Evolutionary conservation across 257 asterid species (phyloP).

Genomic region (Forsythia viridissima): DNA sequence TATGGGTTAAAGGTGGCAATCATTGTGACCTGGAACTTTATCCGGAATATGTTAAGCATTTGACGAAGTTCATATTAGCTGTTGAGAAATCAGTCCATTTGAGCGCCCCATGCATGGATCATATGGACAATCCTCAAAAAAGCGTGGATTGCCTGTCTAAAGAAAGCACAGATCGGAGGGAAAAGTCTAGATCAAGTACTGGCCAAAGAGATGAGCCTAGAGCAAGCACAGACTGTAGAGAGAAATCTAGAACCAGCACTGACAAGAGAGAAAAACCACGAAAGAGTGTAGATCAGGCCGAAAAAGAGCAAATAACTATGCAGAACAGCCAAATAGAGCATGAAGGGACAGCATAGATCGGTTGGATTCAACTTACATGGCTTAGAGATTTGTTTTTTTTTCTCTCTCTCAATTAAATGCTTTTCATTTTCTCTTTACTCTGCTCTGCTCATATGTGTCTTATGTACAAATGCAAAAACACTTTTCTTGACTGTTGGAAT

Average conservation of each 20-base stretch:
- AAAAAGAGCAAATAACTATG: conserved; percentile 47
- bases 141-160: conserved; percentile 57
- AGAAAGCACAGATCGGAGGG: conserved; percentile 71
- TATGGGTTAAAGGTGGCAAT: conserved; percentile 89
- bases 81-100: conserved; percentile 63
- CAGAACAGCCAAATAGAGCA: conserved; percentile 76
- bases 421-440: conserved; percentile 8
- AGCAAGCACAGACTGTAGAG: conserved; percentile 58
- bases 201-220: conserved; percentile 69
- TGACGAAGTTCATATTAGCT: conserved; percentile 80
- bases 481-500: not conserved
- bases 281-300: conserved; percentile 51
- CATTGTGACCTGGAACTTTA: conserved; percentile 95
- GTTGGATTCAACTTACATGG: conserved; percentile 58
- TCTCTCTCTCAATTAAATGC: not conserved
- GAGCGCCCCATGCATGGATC: conserved; percentile 45
- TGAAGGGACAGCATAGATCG: conserved; percentile 93
- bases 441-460: not conserved
- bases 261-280: conserved; percentile 67
- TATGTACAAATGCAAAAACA: too few species aligned
- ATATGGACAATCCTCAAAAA: conserved; percentile 50
- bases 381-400: conserved; percentile 18
- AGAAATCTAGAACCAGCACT: conserved; percentile 61
- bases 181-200: conserved; percentile 70
- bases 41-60: conserved; percentile 86